phyloP scores from a whole-genome alignment of 305 asterid genomes.

The Fraxinus greggii region DNA sequence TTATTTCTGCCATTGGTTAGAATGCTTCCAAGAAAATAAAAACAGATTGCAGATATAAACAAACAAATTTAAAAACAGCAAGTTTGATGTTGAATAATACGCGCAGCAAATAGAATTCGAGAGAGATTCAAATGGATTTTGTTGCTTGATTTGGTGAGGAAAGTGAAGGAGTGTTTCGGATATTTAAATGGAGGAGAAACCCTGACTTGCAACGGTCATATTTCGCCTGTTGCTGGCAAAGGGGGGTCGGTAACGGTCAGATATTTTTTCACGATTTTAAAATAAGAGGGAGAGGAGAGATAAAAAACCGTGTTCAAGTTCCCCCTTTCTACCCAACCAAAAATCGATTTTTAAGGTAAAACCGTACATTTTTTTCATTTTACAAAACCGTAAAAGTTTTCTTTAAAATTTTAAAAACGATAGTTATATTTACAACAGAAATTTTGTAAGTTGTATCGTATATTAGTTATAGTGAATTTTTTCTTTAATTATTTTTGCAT shows the following conservation, averaged over 20 bases:
- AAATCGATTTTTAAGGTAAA: neutral
- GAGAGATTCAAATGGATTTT: neutral
- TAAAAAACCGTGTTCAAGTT: neutral
- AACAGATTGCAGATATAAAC: neutral
- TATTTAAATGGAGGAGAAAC: conserved; percentile 46
- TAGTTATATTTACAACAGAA: neutral
- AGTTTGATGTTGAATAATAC: neutral
- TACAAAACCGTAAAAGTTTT: too few species aligned
- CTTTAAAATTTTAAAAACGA: too few species aligned
- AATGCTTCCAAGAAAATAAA: neutral
- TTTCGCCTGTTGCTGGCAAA: conserved; percentile 28
- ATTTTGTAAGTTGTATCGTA: too few species aligned
- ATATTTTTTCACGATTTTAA: conserved; percentile 15
- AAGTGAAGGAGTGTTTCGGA: conserved; percentile 26
- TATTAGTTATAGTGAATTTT: too few species aligned
- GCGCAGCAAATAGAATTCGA: conserved; percentile 16
- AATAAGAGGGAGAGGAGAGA: neutral
- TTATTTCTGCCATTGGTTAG: conserved; percentile 53
- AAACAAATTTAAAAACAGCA: neutral
- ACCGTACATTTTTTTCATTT: neutral
- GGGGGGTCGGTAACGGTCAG: conserved; percentile 45
- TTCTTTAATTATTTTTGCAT: neutral
- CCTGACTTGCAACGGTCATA: conserved; percentile 62
- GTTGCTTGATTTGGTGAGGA: conserved; percentile 23
- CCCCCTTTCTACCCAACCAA: neutral